These are phyloP conservation scores for Penicillium atrosanguineum DNA, from an alignment of 495 filamentous ascomycete species.

Conservation along the genomic window DNA sequence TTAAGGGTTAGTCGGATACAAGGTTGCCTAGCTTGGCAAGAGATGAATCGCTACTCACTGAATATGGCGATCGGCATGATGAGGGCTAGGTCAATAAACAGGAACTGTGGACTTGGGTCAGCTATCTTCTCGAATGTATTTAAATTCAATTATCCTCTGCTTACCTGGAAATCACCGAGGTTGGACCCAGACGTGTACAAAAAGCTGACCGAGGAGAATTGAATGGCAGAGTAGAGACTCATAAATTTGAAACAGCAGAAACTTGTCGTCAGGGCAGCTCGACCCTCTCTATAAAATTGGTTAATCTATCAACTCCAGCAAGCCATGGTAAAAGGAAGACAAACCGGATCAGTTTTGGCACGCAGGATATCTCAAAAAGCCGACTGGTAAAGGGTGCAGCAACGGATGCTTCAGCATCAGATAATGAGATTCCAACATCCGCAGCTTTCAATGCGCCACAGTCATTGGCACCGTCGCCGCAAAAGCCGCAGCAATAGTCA, in stretches of 20 bases:
- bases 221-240: constrained; percentile 97
- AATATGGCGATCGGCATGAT: constrained; percentile 97
- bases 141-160: constrained; percentile 5
- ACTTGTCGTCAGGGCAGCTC: constrained; percentile 91
- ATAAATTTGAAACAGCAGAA: constrained; percentile 99
- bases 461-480: constrained; percentile 97
- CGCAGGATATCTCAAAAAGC: constrained; percentile 94
- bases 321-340: background rate
- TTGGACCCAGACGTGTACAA: constrained; percentile 95
- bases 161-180: constrained; percentile 89
- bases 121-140: background rate
- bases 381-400: constrained; percentile 96
- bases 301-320: constrained; percentile 1
- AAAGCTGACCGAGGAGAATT: constrained; percentile 98
- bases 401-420: constrained; percentile 96
- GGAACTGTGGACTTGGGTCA: constrained; percentile 54
- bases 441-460: constrained; percentile 97
- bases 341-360: constrained; percentile 85
- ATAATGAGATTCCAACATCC: constrained; percentile 97
- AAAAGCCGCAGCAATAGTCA: constrained; percentile 95
- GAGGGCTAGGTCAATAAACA: constrained; percentile 90
- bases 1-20: constrained; percentile 1
- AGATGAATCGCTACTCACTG: constrained; percentile 52
- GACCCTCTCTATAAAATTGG: constrained; percentile 64
- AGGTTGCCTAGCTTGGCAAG: background rate